Evolutionary conservation across 2,329 filamentous ascomycete genomes (phyloP), one percentile per base, ranked within the genome.

Genomic region (Gaeumannomyces sp.): DNA sequence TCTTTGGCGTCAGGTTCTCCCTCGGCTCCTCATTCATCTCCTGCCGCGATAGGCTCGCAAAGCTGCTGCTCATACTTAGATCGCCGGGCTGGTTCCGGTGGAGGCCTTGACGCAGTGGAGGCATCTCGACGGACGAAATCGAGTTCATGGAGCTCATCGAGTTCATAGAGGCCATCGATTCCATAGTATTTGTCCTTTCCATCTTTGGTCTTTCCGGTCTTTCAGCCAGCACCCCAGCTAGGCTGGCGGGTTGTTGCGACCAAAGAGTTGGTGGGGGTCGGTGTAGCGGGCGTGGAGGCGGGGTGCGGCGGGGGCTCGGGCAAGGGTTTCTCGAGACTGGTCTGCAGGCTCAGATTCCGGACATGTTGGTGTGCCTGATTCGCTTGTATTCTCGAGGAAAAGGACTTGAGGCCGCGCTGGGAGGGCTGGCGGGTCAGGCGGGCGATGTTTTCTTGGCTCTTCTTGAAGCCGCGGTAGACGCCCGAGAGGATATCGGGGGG

Each of bases 291-390:
- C 38, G 38, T 45, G 64, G 73, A 73, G 64, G 70, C 70, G 35
- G 75, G 75, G 22, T 70, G 74, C 64, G 70, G 77, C 31, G 84
- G 83, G 29, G 83, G 78, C 66, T 81, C 79, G 50, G 84, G 84
- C 28, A 86, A 73, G 61, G 84, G 84, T 72, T 87, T 87, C 69
- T 80, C 79, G 68, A 86, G 82, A 69, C 83, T 86, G 65, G 82
- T 77, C 70, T 84, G 83, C 62, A 86, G 74, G 68, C 80, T 86
- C 72, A 84, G 67, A 69, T 79, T 82, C 68, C 81, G 78, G 65
- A 76, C 83, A 85, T 86, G 82, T 75, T 82, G 77, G 50, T 71
- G 67, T 11, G 66, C 66, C 35, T 69, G 68, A 27, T 66, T 62
- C 7, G 69, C 66, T 56, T 69, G 66, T 60, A 66, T 68, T 31